phyloP scores from a whole-genome alignment of 2,329 filamentous ascomycete genomes.

The Lachnellula hyalina region DNA sequence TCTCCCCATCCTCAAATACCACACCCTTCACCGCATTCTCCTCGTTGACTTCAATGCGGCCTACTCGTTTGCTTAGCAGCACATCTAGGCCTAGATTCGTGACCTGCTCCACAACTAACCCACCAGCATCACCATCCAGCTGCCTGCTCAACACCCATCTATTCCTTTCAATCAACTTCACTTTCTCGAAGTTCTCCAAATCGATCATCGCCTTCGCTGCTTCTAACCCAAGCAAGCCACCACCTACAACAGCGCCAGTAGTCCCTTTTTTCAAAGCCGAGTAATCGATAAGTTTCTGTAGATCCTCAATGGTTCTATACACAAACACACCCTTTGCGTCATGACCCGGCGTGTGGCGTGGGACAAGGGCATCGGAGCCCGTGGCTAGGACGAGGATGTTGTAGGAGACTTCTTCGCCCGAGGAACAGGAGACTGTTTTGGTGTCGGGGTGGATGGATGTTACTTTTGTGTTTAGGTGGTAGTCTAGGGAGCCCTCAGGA shows the following conservation, averaged over 20 bases:
- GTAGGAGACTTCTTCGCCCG: conserved; percentile 66
- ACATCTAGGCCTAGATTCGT: conserved; percentile 73
- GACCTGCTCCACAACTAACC: conserved; percentile 78
- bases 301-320: conserved; percentile 78
- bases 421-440: conserved; percentile 66
- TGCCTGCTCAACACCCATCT: conserved; percentile 79
- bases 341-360: conserved; percentile 64
- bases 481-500: conserved; percentile 61
- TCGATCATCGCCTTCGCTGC: conserved; percentile 92
- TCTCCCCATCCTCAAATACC: conserved; percentile 73
- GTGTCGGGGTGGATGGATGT: conserved; percentile 57
- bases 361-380: conserved; percentile 74
- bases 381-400: conserved; percentile 81
- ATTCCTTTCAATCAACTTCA: conserved; percentile 78
- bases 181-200: conserved; percentile 64
- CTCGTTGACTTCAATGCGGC: conserved; percentile 62
- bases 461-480: conserved; percentile 70
- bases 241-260: conserved; percentile 73
- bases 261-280: conserved; percentile 61
- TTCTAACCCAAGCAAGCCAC: conserved; percentile 79
- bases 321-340: conserved; percentile 83
- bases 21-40: conserved; percentile 67
- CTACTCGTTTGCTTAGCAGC: conserved; percentile 69
- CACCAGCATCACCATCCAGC: conserved; percentile 74
- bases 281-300: conserved; percentile 71